Evolutionary conservation across 192 early-diverging fungal genomes (phyloP).

Genomic region (Coemansia sp.): DNA sequence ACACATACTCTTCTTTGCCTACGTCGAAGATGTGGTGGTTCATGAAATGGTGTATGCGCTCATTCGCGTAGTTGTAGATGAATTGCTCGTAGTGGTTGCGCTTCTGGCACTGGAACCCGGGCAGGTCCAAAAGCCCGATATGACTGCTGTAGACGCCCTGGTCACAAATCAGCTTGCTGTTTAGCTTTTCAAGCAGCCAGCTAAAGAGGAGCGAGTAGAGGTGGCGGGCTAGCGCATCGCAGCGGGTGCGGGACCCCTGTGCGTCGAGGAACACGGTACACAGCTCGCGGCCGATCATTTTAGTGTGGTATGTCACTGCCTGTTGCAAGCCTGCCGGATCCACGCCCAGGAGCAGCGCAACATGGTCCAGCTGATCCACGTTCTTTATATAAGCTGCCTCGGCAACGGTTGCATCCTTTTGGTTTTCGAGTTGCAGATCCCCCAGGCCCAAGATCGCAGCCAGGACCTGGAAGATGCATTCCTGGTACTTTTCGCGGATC

Average conservation of each 20-base stretch:
- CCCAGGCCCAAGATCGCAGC: constrained; percentile 87
- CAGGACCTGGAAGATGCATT: constrained; percentile 81
- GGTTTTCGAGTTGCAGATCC: constrained; percentile 76
- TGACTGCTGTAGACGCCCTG: constrained; percentile 65
- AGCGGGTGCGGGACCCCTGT: constrained; percentile 65
- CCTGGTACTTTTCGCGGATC: constrained; percentile 76
- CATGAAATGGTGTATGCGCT: constrained; percentile 79
- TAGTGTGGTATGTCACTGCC: constrained; percentile 82
- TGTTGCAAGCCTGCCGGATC: constrained; percentile 71
- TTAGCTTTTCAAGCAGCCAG: constrained; percentile 82
- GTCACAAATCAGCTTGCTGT: constrained; percentile 70
- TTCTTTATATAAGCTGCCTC: constrained; percentile 83
- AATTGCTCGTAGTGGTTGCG: constrained; percentile 59
- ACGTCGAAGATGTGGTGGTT: constrained; percentile 72
- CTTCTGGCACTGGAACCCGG: constrained; percentile 72
- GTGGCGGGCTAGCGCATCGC: constrained; percentile 70
- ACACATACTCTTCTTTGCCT: constrained; percentile 60
- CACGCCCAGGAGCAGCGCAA: constrained; percentile 86
- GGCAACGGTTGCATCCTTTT: constrained; percentile 63
- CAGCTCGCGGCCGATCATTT: constrained; percentile 79
- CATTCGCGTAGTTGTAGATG: constrained; percentile 87
- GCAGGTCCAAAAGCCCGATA: constrained; percentile 84
- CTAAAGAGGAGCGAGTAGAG: constrained; percentile 83
- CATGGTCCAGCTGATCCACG: constrained; percentile 72
- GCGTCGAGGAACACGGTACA: constrained; percentile 81